Evolutionary conservation across 2,329 filamentous ascomycete genomes (phyloP).

Genomic region (Passalora sequoiae): DNA sequence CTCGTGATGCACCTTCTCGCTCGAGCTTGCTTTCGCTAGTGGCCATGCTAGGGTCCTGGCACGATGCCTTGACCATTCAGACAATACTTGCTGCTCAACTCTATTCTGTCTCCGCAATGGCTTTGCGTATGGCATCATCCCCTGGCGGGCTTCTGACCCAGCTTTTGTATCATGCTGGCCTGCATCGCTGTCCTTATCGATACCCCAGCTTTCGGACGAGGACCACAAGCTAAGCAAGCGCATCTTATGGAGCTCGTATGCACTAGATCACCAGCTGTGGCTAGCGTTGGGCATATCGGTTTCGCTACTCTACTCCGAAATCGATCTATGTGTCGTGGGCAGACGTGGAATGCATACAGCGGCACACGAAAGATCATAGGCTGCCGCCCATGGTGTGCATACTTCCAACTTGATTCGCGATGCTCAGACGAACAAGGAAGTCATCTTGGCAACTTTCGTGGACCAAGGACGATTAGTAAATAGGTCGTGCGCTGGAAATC

Average conservation of each 20-base stretch:
- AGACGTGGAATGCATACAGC: constrained; percentile 26
- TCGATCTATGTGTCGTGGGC: constrained; percentile 37
- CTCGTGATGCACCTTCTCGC: constrained; percentile 32
- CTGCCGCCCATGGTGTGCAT: neutral
- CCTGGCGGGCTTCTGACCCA: constrained; percentile 46
- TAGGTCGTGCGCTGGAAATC: constrained; percentile 23
- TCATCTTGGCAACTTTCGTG: constrained; percentile 23
- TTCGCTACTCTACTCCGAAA: constrained; percentile 35
- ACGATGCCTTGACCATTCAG: constrained; percentile 46
- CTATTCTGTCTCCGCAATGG: constrained; percentile 46
- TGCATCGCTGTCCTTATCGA: constrained; percentile 50
- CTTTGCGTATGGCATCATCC: constrained; percentile 46
- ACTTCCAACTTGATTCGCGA: neutral
- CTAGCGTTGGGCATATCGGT: constrained; percentile 37
- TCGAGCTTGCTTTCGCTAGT: constrained; percentile 38
- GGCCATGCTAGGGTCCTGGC: constrained; percentile 37
- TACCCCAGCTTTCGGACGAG: constrained; percentile 34
- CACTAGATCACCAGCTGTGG: constrained; percentile 37
- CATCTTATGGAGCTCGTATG: constrained; percentile 41
- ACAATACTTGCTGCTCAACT: constrained; percentile 47
- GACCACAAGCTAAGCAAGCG: constrained; percentile 37
- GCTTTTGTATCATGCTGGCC: constrained; percentile 46
- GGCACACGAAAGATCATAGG: neutral
- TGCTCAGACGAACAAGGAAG: constrained; percentile 14
- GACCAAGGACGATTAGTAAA: constrained; percentile 22